Percentiles rank a stretch among this genome's conserved stretches.
phyloP scores from a whole-genome alignment of 208 protist genomes.

The Acanthamoeba lenticulata region DNA sequence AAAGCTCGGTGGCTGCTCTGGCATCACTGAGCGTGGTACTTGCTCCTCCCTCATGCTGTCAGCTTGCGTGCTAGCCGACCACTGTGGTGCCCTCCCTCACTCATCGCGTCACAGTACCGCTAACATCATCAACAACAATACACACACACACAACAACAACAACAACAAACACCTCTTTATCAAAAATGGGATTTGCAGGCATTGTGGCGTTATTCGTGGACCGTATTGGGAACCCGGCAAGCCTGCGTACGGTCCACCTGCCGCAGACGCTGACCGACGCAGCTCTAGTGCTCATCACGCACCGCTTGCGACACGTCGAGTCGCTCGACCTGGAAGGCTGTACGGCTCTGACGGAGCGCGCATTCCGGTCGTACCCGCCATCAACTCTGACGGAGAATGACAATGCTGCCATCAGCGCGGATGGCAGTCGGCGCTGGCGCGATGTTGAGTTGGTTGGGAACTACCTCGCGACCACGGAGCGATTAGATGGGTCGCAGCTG shows the following conservation, averaged over 20 bases:
- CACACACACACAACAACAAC: too few species aligned
- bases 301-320: not conserved
- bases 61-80: too few species aligned
- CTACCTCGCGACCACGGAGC: too few species aligned
- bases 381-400: too few species aligned
- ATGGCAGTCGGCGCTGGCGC: too few species aligned
- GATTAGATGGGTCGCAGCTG: too few species aligned
- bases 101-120: too few species aligned
- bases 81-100: too few species aligned
- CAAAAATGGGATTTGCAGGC: not conserved
- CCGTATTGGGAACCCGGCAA: not conserved
- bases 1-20: slow-evolving; percentile 24
- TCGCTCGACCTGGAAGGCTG: not conserved
- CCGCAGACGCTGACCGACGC: slow-evolving; percentile 30
- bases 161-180: too few species aligned
- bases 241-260: slow-evolving; percentile 33
- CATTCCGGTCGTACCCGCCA: slow-evolving; percentile 34
- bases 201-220: not conserved
- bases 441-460: too few species aligned
- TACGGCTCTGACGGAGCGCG: not conserved
- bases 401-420: too few species aligned
- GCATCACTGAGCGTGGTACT: not conserved
- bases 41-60: not conserved
- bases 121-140: too few species aligned
- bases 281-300: slow-evolving; percentile 40